Evolutionary conservation across 2,329 filamentous ascomycete genomes (phyloP), one percentile per base, ranked within the genome.

Genomic region (Epichloe gansuensis): DNA sequence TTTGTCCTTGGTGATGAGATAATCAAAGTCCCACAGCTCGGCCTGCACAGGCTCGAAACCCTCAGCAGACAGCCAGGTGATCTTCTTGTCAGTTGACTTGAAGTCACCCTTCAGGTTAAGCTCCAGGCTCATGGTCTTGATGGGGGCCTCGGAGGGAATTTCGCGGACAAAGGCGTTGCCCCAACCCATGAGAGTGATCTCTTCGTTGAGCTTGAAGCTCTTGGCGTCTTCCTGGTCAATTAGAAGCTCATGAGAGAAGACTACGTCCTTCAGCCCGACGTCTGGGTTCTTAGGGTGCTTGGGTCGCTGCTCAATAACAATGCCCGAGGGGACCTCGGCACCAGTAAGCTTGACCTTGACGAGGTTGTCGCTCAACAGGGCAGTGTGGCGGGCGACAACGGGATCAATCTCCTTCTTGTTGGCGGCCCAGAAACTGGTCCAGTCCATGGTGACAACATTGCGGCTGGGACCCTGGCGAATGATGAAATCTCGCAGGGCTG

Each of bases 171-270:
- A 80, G 12, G 86, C 88, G 63, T 95, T 94, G 60, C 91, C 93
- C 91, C 91, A 97, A 67, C 86, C 86, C 91, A 96, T 96, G 42
- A 96, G 76, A 0, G 91, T 96, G 61, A 97, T 87, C 68, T 96
- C 90, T 72, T 97, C 91, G 63, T 85, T 83, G 54, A 85, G 76
- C 60, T 81, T 85, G 71, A 96, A 94, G 27, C 78, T 78, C 66
- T 84, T 84, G 55, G 85, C 88, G 61, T 97, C 91, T 45, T 77
- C 85, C 69, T 96, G 91, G 65, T 96, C 91, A 50, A 97, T 73
- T 55, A 93, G 73, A 58, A 96, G 74, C 56, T 82, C 77, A 53
- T 78, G 77, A 64, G 85, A 87, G 67, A 84, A 94, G 27, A 81
- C 76, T 5, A 95, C 87, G 71, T 88, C 87, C 78, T 96, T 96